Conservation (phyloP, 495 filamentous ascomycete genomes). For the Patellaria atrata region DNA sequence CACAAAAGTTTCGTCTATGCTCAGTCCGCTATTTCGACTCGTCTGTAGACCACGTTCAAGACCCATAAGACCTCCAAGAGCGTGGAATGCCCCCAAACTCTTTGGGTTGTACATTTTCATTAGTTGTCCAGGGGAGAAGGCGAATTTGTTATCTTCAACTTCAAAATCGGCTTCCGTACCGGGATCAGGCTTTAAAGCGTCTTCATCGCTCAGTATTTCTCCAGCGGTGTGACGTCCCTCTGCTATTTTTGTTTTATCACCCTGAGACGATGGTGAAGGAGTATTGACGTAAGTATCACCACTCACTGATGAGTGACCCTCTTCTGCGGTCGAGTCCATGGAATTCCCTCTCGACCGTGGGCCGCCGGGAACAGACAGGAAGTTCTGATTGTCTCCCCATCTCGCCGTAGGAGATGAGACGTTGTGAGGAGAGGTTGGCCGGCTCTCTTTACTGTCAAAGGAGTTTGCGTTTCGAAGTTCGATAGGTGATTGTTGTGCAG, state of each 20-base stretch:
- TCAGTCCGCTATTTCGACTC: slow-evolving; percentile 51
- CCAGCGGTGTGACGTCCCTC: slow-evolving; percentile 8
- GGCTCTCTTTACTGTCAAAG: slow-evolving; percentile 60
- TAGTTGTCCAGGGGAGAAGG: slow-evolving; percentile 68
- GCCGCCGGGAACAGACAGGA: slow-evolving; percentile 45
- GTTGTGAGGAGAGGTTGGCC: slow-evolving; percentile 85
- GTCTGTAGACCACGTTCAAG: slow-evolving; percentile 66
- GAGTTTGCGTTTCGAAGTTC: slow-evolving; percentile 48
- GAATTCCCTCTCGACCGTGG: slow-evolving; percentile 54
- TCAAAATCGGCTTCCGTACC: slow-evolving; percentile 58
- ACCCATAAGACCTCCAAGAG: slow-evolving; percentile 61
- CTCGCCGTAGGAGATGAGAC: slow-evolving; percentile 52
- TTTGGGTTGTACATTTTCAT: slow-evolving; percentile 72
- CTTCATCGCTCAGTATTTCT: slow-evolving; percentile 34
- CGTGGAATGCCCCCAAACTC: slow-evolving; percentile 59
- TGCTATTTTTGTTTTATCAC: slow-evolving; percentile 25
- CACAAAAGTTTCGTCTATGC: slow-evolving; percentile 53
- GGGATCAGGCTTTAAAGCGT: slow-evolving; percentile 53
- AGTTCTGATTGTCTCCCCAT: slow-evolving; percentile 39
- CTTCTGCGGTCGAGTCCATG: slow-evolving; percentile 40
- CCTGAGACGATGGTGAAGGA: slow-evolving; percentile 23
- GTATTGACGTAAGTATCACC: slow-evolving; percentile 31
- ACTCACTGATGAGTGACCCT: slow-evolving; percentile 34
- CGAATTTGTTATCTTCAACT: slow-evolving; percentile 65
- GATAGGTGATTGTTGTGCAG: slow-evolving; percentile 25